A percentile compares a stretch with the other conserved stretches of the same genome.
Evolutionary conservation across 306 rosid species (phyloP).

Genomic region (Quercus agrifolia): DNA sequence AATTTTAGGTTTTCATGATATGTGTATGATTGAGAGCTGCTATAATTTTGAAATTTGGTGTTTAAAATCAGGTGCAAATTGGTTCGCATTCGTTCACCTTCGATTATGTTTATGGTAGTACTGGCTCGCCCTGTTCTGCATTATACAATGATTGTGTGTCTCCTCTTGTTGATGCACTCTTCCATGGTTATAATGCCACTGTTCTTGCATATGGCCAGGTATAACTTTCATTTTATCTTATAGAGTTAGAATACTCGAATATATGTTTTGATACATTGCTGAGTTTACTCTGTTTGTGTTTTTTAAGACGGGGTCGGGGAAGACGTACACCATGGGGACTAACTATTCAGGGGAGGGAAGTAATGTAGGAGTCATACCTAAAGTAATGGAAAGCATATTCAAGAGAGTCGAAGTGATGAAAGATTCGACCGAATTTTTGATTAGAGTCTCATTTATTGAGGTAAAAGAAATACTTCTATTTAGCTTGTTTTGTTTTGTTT

Average conservation of each 20-base stretch:
- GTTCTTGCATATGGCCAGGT: slow-evolving; percentile 99
- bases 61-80: slow-evolving; percentile 60
- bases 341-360: slow-evolving; percentile 65
- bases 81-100: slow-evolving; percentile 86
- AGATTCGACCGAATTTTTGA: slow-evolving; percentile 56
- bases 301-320: slow-evolving; percentile 90
- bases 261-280: background rate
- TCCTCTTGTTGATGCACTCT: slow-evolving; percentile 82
- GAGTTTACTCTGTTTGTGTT: background rate
- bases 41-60: background rate
- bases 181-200: slow-evolving; percentile 89
- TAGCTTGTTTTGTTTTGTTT: background rate
- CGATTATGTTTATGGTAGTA: slow-evolving; percentile 70
- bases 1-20: background rate
- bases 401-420: slow-evolving; percentile 38
- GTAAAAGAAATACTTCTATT: slow-evolving; percentile 23
- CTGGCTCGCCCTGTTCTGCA: slow-evolving; percentile 40
- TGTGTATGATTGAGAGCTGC: background rate
- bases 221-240: background rate
- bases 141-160: slow-evolving; percentile 80
- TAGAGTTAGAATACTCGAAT: background rate
- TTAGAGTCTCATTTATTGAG: slow-evolving; percentile 91
- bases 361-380: slow-evolving; percentile 66
- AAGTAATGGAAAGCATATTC: slow-evolving; percentile 66
- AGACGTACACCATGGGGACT: slow-evolving; percentile 68